Base-by-base conservation (phyloP, 345 rosid species). In the Hirschfeldia incana region DNA sequence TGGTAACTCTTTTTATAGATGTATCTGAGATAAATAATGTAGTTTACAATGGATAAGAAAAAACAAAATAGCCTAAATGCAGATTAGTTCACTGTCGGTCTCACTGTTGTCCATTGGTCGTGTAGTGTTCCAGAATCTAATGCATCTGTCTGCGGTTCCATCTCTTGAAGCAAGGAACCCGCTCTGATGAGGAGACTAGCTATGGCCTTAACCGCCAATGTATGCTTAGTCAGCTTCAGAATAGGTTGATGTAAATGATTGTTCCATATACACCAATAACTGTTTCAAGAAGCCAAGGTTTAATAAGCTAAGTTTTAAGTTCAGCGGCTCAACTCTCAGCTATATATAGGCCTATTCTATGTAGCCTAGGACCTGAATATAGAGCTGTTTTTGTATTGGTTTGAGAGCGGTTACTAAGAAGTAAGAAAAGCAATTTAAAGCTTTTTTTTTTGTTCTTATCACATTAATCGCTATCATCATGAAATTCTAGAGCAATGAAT, bases 111-210 rank as follows among this genome's bases (percentile, higher is more conserved):
- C 99, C 97, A 4, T 88, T 95, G 64, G 93, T 78, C 8, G 96
- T 95, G 84, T 89, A 91, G 97, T 93, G 84, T 89, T 95, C 99
- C 99, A 93, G 77, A 95, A 91, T 58, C 97, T 92, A 80, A 95
- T 90, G 76, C 97, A 93, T 71, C 99, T 82, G 75, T 95, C 99
- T 7, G 98, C 98, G 4, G 99, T 95, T 82, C 99, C 99, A 36
- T 98, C 99, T 69, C 94, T 97, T 2, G 99, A 95, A 77, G 93
- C 97, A 70, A 95, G 99, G 73, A 95, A 92, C 67, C 87, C 78
- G 32, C 85, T 95, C 87, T 93, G 98, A 77, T 95, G 99, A 59
- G 98, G 99, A 46, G n/a, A 93, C 99, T 98, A 95, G 98, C 84
- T 37, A 95, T 91, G 72, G 98, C 99, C 84, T 95, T 93, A 11